Base-by-base conservation (phyloP, 495 filamentous ascomycete species). In the Friedmanniomyces endolithicus region DNA sequence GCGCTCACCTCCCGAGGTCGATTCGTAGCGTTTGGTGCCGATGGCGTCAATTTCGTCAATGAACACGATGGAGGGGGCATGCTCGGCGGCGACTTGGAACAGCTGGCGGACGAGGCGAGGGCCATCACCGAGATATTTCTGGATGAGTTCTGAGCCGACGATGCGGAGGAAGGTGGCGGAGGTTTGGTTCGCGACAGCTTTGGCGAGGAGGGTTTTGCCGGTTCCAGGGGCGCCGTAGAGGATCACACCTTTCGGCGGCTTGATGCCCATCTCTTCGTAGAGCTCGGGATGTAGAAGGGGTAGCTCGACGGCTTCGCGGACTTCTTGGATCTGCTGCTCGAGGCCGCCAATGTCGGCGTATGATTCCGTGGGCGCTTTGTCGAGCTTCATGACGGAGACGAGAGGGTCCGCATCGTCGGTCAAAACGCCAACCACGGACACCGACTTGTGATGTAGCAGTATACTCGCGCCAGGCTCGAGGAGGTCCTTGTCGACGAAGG, bases 261-360 rank as follows among this genome's bases (percentile, higher is more conserved):
- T 99, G 77, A 99, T 97, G 66, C 92, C 92, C 92, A 99, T 99
- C 73, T 99, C 92, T 71, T 99, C 92, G 70, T 99, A 99, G 14
- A 99, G 75, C 71, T 99, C 92, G 0, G 92, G 92, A 66, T 99
- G 92, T 57, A 99, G 79, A 48, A 99, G 77, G 9, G 92, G 92
- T 53, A 99, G 73, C 72, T 99, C 92, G 53, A 99, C 92, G 11
- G 92, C 89, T 70, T 99, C 92, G 55, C 92, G 79, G 29, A 99
- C 92, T 68, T 99, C 92, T 67, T 99, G 92, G 56, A 99, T 97
- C 70, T 99, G 92, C 27, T 77, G 69, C 67, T 99, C 92, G 55
- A 97, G 67, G 64, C 92, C 92, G 74, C 92, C 92, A 72, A 99
- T 99, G 72, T 99, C 92, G 25, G 92, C 92, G 62, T 99, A 99